Percentiles rank a stretch among this genome's conserved stretches.
Conservation (phyloP, 1,139 yeast genomes). For the Schwanniomyces etchellsii region DNA sequence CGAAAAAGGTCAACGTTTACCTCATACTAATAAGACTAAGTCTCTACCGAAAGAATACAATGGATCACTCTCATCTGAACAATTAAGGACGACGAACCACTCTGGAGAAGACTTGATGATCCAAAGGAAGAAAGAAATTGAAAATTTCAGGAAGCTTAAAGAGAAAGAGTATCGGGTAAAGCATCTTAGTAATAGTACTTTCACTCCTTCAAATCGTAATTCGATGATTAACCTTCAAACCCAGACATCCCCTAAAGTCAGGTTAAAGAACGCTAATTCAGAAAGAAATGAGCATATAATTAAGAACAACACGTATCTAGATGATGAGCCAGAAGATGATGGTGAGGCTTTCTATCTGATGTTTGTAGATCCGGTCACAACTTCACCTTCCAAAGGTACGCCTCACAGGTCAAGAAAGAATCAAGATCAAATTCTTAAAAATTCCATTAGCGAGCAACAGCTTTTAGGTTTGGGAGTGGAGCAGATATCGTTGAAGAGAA, state of each 20-base stretch:
- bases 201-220: neutral
- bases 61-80: no score
- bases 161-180: neutral
- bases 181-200: neutral
- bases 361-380: neutral
- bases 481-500: neutral
- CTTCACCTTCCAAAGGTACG: neutral
- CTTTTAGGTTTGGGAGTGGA: neutral
- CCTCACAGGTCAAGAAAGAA: neutral
- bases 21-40: no score
- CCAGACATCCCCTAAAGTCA: neutral
- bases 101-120: no score
- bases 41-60: no score
- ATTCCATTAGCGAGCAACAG: neutral
- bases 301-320: neutral
- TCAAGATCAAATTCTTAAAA: neutral
- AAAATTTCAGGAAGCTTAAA: neutral
- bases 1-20: no score
- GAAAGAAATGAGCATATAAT: neutral
- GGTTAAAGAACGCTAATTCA: neutral
- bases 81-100: no score
- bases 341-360: neutral
- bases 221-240: neutral
- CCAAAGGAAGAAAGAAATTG: no score
- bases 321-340: neutral